phyloP scores from a whole-genome alignment of 306 rosid genomes.

The Vigna hirtella region DNA sequence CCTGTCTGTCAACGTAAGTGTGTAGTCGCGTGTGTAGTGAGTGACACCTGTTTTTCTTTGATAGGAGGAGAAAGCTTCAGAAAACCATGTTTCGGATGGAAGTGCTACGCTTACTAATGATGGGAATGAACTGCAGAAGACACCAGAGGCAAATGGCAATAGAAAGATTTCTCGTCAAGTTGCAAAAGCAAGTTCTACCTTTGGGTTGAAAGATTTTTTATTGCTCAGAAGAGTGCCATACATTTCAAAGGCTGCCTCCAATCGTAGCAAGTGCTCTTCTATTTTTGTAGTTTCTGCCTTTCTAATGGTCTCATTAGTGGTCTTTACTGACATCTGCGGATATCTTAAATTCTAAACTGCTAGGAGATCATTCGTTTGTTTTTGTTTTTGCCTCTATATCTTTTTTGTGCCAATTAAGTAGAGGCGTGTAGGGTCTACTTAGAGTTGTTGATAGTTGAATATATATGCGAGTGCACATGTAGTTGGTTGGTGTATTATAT shows the following conservation, averaged over 20 bases:
- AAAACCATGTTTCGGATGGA: slow-evolving; percentile 45
- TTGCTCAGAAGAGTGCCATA: slow-evolving; percentile 43
- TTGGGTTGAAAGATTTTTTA: slow-evolving; percentile 37
- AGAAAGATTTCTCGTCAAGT: slow-evolving; percentile 42
- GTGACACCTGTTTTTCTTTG: slow-evolving; percentile 47
- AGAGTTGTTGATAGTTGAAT: slow-evolving; percentile 38
- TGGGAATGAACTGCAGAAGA: slow-evolving; percentile 40
- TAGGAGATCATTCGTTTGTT: slow-evolving; percentile 43
- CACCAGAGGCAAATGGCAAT: slow-evolving; percentile 35
- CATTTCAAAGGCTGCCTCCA: slow-evolving; percentile 46
- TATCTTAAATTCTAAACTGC: slow-evolving; percentile 53
- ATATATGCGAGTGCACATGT: slow-evolving; percentile 25
- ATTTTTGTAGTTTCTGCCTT: slow-evolving; percentile 54
- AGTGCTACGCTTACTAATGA: slow-evolving; percentile 17
- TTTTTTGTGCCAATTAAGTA: slow-evolving; percentile 41
- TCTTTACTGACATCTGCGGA: slow-evolving; percentile 65
- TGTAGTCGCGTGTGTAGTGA: slow-evolving; percentile 18
- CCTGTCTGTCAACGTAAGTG: slow-evolving; percentile 11
- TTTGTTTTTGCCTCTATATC: slow-evolving; percentile 44
- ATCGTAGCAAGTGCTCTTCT: slow-evolving; percentile 47
- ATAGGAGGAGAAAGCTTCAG: slow-evolving; percentile 58
- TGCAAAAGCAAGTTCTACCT: slow-evolving; percentile 24
- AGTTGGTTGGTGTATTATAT: slow-evolving; percentile 43
- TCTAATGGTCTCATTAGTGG: slow-evolving; percentile 46
- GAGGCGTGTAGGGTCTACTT: slow-evolving; percentile 47